Evolutionary conservation across 106 monocot species (phyloP).

Genomic region (Phalaenopsis aphrodite): DNA sequence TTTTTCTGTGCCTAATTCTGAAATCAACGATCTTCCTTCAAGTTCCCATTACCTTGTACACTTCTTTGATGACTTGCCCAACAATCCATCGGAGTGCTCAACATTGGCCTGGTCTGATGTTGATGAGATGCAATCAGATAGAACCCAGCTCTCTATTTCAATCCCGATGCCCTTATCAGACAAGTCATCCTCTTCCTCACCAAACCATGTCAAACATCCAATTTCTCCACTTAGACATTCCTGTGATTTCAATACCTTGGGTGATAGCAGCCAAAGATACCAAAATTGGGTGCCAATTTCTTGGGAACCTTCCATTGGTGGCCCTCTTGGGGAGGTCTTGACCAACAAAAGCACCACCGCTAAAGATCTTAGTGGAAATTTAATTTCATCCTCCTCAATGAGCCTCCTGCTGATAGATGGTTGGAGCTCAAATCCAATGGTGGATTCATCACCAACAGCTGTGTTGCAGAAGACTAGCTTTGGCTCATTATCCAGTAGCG

Average conservation of each 20-base stretch:
- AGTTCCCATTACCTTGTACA: constrained; percentile 40
- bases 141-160: constrained; percentile 83
- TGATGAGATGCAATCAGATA: constrained; percentile 19
- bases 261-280: neutral
- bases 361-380: constrained; percentile 28
- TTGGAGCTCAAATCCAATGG: constrained; percentile 43
- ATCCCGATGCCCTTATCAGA: constrained; percentile 44
- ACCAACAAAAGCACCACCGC: constrained; percentile 44
- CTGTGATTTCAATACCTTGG: constrained; percentile 13
- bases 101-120: neutral
- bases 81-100: neutral
- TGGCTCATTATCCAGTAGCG: constrained; percentile 68
- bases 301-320: constrained; percentile 71
- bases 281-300: constrained; percentile 48
- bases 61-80: constrained; percentile 62
- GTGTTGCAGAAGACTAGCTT: constrained; percentile 75
- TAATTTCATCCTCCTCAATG: constrained; percentile 31
- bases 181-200: constrained; percentile 42
- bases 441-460: constrained; percentile 67
- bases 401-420: constrained; percentile 49
- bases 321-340: constrained; percentile 89
- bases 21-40: constrained; percentile 17
- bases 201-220: no score
- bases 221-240: no score
- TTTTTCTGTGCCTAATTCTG: neutral